A percentile compares a stretch with the other conserved stretches of the same genome.
Evolutionary conservation across 2,329 filamentous ascomycete genomes (phyloP).

Genomic region (Ascochyta rabiei): DNA sequence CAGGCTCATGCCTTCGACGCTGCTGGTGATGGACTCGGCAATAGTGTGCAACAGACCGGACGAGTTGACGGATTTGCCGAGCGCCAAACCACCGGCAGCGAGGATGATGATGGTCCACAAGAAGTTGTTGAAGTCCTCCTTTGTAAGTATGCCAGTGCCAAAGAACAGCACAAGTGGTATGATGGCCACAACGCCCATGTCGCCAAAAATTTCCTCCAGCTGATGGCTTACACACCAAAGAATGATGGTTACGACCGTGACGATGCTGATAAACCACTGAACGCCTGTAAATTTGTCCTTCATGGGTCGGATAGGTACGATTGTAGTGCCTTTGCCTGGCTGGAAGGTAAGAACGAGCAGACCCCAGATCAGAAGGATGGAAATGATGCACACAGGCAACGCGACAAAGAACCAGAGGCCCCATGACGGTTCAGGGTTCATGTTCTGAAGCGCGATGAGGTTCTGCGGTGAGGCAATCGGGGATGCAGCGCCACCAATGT

Average conservation of each 20-base stretch:
- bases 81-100: conserved; percentile 86
- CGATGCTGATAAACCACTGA: conserved; percentile 88
- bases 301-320: conserved; percentile 88
- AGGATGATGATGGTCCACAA: conserved; percentile 99
- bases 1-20: conserved; percentile 78
- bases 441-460: conserved; percentile 94
- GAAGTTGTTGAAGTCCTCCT: conserved; percentile 99
- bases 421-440: conserved; percentile 91
- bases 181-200: conserved; percentile 98
- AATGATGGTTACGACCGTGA: conserved; percentile 82
- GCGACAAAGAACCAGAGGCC: conserved; percentile 96
- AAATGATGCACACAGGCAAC: conserved; percentile 89
- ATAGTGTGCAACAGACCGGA: conserved; percentile 92
- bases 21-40: conserved; percentile 73
- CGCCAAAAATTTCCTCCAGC: conserved; percentile 84
- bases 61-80: conserved; percentile 92
- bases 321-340: conserved; percentile 82
- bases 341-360: conserved; percentile 85
- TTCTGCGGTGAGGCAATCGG: conserved; percentile 98
- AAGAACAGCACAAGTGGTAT: conserved; percentile 97
- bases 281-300: conserved; percentile 86
- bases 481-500: conserved; percentile 94
- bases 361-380: conserved; percentile 85
- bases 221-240: conserved; percentile 94
- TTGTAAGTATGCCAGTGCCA: conserved; percentile 92